Conservation (phyloP, 345 rosid genomes). For the Aurinia saxatilis region DNA sequence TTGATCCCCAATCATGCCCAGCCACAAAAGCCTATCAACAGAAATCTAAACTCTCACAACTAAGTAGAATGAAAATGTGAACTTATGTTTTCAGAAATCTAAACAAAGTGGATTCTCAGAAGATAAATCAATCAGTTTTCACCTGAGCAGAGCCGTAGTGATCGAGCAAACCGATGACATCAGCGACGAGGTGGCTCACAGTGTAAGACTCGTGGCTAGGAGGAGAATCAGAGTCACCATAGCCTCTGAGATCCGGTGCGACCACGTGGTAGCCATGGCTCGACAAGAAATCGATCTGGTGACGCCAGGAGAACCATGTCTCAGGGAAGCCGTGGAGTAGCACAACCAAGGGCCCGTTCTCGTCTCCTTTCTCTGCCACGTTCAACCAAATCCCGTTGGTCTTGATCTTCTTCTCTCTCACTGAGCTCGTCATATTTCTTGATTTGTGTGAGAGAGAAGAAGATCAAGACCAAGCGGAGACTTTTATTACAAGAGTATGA, state of each 20-base stretch:
- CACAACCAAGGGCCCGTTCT: constrained; percentile 43
- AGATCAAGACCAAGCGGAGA: not conserved
- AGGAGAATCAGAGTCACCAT: constrained; percentile 53
- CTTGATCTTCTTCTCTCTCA: constrained; percentile 38
- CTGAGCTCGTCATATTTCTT: constrained; percentile 20
- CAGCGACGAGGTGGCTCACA: constrained; percentile 46
- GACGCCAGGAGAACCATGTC: constrained; percentile 70
- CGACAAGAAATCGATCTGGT: constrained; percentile 51
- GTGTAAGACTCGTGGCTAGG: constrained; percentile 39
- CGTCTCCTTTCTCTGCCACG: constrained; percentile 47
- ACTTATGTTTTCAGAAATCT: too few species aligned
- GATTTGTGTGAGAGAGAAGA: not conserved
- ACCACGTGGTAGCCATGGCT: constrained; percentile 50
- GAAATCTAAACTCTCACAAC: not conserved
- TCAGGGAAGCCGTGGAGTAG: constrained; percentile 77
- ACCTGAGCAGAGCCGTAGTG: constrained; percentile 49
- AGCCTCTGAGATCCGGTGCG: constrained; percentile 70
- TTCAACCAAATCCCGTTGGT: constrained; percentile 49
- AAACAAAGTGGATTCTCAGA: not conserved
- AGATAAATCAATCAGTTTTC: not conserved
- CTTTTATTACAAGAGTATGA: constrained; percentile 1
- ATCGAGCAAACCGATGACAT: constrained; percentile 46
- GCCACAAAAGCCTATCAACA: constrained; percentile 48
- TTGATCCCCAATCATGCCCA: constrained; percentile 75
- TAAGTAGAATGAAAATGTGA: too few species aligned